Evolutionary conservation across 1,139 yeast species (phyloP).

Genomic region (Lodderomyces margitis): DNA sequence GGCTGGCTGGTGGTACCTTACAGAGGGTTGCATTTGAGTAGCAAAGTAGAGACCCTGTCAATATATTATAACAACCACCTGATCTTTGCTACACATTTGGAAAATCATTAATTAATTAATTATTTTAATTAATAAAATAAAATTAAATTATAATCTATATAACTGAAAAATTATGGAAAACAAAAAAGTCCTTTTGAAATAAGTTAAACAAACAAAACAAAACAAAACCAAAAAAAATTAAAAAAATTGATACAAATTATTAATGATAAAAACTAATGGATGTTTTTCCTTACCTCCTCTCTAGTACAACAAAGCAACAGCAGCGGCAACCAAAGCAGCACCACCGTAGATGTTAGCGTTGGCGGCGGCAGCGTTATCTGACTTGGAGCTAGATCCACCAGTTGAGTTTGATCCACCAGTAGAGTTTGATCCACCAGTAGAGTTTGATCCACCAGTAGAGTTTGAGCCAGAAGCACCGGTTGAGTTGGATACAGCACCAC

Average conservation of each 20-base stretch:
- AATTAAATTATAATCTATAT: background rate
- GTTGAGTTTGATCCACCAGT: constrained; percentile 9
- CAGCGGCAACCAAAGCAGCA: constrained; percentile 75
- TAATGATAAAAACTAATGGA: too few relatives aligned
- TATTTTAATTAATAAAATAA: background rate
- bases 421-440: constrained; percentile 10
- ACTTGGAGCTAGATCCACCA: constrained; percentile 7
- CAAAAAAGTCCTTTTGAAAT: too few relatives aligned
- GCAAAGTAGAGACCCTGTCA: too few relatives aligned
- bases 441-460: constrained; percentile 6
- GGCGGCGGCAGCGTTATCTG: constrained; percentile 8
- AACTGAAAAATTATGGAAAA: background rate
- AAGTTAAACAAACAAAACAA: background rate
- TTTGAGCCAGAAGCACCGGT: constrained; percentile 9
- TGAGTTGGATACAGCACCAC: constrained; percentile 9
- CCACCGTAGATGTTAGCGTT: constrained; percentile 10
- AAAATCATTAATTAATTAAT: too few relatives aligned
- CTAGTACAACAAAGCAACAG: constrained; percentile 38
- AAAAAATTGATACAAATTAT: too few relatives aligned
- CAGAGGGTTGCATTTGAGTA: too few relatives aligned
- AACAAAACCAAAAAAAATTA: background rate
- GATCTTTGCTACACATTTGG: too few relatives aligned
- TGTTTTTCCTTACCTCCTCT: too few relatives aligned
- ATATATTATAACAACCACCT: too few relatives aligned
- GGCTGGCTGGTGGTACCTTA: too few relatives aligned